These are phyloP conservation scores for Jimgerdemannia flammicorona DNA, from an alignment of 192 early-diverging fungal species.

Conservation along the genomic window DNA sequence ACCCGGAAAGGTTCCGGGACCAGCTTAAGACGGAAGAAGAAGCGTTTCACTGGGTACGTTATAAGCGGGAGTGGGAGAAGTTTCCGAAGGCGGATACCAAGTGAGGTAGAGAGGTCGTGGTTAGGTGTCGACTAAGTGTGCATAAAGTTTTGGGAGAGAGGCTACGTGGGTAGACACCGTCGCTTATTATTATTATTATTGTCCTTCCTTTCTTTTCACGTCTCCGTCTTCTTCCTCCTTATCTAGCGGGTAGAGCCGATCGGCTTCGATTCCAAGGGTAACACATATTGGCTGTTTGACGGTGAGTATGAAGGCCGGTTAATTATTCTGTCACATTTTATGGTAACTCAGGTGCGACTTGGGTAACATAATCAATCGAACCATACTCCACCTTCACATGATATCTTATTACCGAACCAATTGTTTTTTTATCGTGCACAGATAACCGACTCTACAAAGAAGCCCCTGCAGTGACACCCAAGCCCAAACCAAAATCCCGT, in stretches of 20 bases:
- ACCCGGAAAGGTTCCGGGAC: constrained; percentile 58
- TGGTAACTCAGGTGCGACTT: too few species aligned
- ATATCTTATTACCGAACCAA: too few species aligned
- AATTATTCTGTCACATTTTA: neutral
- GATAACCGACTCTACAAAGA: constrained; percentile 73
- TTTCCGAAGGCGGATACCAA: neutral
- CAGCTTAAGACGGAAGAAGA: constrained; percentile 53
- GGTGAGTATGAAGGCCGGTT: constrained; percentile 34
- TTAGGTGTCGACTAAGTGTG: too few species aligned
- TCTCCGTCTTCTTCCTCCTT: neutral
- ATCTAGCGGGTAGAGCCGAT: constrained; percentile 69
- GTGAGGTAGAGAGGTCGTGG: neutral
- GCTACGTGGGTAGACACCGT: too few species aligned
- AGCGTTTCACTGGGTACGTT: constrained; percentile 55
- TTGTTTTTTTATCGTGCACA: constrained; percentile 28
- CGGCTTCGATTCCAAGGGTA: constrained; percentile 61
- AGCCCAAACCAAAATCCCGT: constrained; percentile 7
- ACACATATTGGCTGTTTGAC: constrained; percentile 79
- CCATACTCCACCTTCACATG: too few species aligned
- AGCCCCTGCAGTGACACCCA: constrained; percentile 33
- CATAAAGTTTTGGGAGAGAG: too few species aligned
- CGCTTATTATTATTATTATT: too few species aligned
- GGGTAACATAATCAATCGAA: too few species aligned
- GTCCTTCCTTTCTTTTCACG: neutral
- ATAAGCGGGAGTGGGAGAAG: neutral